Evolutionary conservation across 257 asterid species (phyloP).

Genomic region (Solanum pennellii): DNA sequence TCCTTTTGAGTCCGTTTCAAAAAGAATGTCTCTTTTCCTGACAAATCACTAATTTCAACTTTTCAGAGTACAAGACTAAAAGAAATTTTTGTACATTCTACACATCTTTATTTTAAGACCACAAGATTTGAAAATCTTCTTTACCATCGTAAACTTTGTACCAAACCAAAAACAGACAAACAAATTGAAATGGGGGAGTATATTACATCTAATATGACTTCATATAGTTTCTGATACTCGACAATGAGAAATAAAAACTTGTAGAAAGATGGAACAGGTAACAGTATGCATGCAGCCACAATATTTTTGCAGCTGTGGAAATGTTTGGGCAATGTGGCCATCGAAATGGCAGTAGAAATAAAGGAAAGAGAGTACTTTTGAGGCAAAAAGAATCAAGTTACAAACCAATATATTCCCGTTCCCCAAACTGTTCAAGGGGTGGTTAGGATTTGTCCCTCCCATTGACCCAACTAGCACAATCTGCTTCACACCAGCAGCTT

Average conservation of each 20-base stretch:
- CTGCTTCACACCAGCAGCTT: slow-evolving; percentile 94
- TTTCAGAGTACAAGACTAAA: neutral
- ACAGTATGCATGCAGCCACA: neutral
- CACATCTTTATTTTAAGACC: neutral
- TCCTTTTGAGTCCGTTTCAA: neutral
- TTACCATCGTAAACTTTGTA: neutral
- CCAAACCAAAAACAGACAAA: neutral
- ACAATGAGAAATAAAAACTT: neutral
- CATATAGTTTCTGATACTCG: neutral
- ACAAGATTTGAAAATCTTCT: neutral
- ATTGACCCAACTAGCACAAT: slow-evolving; percentile 91
- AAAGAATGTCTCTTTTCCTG: neutral
- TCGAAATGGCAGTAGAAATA: neutral
- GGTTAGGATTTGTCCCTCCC: slow-evolving; percentile 80
- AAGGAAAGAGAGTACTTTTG: neutral
- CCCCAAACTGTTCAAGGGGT: slow-evolving; percentile 76
- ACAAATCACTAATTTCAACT: neutral
- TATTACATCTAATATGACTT: neutral
- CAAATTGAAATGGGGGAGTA: neutral
- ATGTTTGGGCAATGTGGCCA: neutral
- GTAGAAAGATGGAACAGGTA: neutral
- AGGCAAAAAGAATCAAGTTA: neutral
- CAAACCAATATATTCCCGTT: slow-evolving; percentile 91
- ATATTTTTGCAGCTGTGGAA: neutral
- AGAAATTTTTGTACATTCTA: neutral